These are phyloP conservation scores for Didymella pinodella DNA, from an alignment of 2,329 filamentous ascomycete species.

Conservation along the genomic window DNA sequence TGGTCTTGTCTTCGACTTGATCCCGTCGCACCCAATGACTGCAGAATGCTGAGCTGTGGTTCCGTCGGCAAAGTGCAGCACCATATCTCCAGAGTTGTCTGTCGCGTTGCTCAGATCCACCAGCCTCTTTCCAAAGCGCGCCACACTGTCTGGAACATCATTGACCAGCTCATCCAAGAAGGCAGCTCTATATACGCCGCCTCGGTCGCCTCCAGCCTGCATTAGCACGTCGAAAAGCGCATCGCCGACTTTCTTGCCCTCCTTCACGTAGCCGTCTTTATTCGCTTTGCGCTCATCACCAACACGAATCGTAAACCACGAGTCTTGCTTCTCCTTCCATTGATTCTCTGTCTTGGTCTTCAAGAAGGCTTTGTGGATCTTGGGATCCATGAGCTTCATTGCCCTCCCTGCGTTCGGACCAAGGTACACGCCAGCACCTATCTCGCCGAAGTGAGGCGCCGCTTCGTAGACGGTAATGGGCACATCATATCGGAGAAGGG, in stretches of 20 bases:
- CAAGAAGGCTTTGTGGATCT: constrained; percentile 51
- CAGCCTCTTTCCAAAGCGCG: constrained; percentile 55
- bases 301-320: constrained; percentile 45
- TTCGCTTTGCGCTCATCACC: constrained; percentile 44
- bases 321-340: constrained; percentile 31
- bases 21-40: constrained; percentile 71
- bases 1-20: constrained; percentile 65
- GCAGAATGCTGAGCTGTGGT: constrained; percentile 56
- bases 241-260: constrained; percentile 44
- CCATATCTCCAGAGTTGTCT: constrained; percentile 46
- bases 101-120: constrained; percentile 38
- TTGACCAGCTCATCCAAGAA: constrained; percentile 61
- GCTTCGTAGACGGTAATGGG: constrained; percentile 65
- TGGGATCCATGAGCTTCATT: constrained; percentile 62
- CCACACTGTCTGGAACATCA: constrained; percentile 55
- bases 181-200: constrained; percentile 57
- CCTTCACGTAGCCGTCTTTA: constrained; percentile 38
- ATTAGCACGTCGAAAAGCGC: constrained; percentile 40
- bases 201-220: constrained; percentile 37
- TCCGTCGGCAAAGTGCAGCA: constrained; percentile 57
- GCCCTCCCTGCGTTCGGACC: constrained; percentile 64
- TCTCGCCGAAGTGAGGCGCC: constrained; percentile 62
- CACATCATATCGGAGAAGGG: constrained; percentile 58
- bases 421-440: constrained; percentile 66
- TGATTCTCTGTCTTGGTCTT: constrained; percentile 53